phyloP scores from a whole-genome alignment of 352 stramenopile genomes.

The Plasmopara halstedii region DNA sequence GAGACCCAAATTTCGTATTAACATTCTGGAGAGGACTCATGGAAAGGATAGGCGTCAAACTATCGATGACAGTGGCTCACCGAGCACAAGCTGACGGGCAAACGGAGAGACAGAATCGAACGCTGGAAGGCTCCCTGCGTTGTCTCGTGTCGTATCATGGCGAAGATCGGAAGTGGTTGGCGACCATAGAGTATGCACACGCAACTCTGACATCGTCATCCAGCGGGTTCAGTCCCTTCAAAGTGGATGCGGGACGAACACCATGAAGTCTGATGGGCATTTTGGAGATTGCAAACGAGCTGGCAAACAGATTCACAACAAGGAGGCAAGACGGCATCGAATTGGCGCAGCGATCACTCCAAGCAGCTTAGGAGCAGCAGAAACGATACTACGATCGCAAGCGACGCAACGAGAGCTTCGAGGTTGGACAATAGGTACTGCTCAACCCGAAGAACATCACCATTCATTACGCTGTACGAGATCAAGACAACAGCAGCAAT shows the following conservation, averaged over 20 bases:
- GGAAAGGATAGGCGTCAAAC: constrained; percentile 10
- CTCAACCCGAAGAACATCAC: neutral
- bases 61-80: constrained; percentile 12
- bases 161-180: constrained; percentile 7
- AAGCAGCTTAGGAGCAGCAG: neutral
- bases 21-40: constrained; percentile 14
- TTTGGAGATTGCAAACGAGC: constrained; percentile 3
- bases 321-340: constrained; percentile 5
- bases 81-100: constrained; percentile 12
- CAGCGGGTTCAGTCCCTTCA: constrained; percentile 3
- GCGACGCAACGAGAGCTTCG: neutral
- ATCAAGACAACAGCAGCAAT: too few relatives aligned
- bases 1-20: constrained; percentile 12
- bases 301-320: constrained; percentile 6
- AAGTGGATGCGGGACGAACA: constrained; percentile 9
- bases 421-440: neutral
- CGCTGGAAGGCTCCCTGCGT: constrained; percentile 8
- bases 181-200: constrained; percentile 13
- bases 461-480: too few relatives aligned
- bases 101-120: constrained; percentile 7
- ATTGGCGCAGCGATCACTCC: neutral
- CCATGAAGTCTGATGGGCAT: neutral
- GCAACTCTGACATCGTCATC: constrained; percentile 7
- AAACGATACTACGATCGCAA: neutral
- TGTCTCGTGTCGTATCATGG: constrained; percentile 11